These are phyloP conservation scores for Luffa aegyptiaca DNA, from an alignment of 306 rosid genomes.

Conservation along the genomic window DNA sequence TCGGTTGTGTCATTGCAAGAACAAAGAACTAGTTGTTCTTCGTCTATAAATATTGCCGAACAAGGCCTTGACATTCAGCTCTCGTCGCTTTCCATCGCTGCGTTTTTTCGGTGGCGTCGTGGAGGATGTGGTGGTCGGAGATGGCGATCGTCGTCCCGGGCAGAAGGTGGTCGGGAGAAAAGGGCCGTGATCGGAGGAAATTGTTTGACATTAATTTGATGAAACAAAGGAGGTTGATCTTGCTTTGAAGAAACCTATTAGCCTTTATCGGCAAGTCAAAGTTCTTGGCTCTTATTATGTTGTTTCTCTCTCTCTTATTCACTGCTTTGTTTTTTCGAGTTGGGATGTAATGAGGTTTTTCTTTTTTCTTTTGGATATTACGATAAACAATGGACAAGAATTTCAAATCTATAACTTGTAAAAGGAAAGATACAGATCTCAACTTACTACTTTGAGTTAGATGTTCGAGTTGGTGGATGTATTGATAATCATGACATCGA, in stretches of 20 bases:
- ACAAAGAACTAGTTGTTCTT: not conserved
- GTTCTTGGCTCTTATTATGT: conserved; percentile 4
- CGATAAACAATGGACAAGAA: not conserved
- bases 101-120: too few relatives aligned
- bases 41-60: not conserved
- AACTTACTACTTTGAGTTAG: not conserved
- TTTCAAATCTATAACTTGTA: not conserved
- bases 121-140: not conserved
- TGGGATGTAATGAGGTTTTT: not conserved
- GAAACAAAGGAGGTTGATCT: not conserved
- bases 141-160: not conserved
- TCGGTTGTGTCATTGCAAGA: not conserved
- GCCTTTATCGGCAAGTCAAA: conserved; percentile 5
- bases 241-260: not conserved
- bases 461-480: not conserved
- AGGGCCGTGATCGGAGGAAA: not conserved
- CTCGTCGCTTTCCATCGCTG: not conserved
- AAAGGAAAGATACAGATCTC: not conserved
- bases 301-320: not conserved
- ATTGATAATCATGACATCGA: not conserved
- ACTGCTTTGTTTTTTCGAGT: not conserved
- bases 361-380: not conserved
- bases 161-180: not conserved
- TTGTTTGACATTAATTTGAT: not conserved
- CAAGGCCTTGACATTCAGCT: not conserved